Conservation (phyloP, 2,329 filamentous ascomycete species). For the Calonectria honghensis region DNA sequence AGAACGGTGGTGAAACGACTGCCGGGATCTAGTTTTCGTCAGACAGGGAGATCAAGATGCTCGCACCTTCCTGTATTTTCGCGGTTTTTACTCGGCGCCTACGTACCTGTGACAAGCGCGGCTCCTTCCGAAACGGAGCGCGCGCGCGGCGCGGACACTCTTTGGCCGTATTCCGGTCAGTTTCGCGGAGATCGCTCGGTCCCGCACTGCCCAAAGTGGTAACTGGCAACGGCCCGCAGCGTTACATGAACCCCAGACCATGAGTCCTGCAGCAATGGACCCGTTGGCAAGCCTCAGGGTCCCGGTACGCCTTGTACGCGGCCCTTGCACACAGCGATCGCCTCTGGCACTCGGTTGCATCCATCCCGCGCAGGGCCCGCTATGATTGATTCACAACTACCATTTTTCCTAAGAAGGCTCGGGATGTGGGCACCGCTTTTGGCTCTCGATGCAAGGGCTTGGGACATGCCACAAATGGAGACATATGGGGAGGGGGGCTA, state of each 20-base stretch:
- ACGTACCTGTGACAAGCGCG: constrained; percentile 21
- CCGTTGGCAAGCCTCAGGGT: constrained; percentile 20
- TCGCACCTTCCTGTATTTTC: constrained; percentile 11
- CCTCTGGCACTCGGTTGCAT: constrained; percentile 10
- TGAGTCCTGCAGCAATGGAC: constrained; percentile 14
- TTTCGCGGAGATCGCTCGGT: constrained; percentile 31
- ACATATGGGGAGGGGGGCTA: not conserved
- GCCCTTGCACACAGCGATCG: constrained; percentile 19
- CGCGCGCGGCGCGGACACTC: constrained; percentile 17
- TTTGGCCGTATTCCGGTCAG: constrained; percentile 21
- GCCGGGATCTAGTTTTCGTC: constrained; percentile 31
- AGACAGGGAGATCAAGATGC: not conserved
- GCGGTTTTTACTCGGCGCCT: constrained; percentile 28
- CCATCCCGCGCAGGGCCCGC: constrained; percentile 6
- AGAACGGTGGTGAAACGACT: constrained; percentile 23
- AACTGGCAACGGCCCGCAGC: constrained; percentile 19
- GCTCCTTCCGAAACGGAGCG: constrained; percentile 18
- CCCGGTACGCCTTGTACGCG: not conserved
- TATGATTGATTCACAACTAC: constrained; percentile 5
- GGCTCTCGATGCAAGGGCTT: constrained; percentile 9
- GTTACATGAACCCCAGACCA: constrained; percentile 21
- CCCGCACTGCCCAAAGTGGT: constrained; percentile 33
- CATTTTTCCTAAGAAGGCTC: not conserved
- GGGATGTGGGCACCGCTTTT: constrained; percentile 16
- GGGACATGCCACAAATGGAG: constrained; percentile 12